A percentile compares a stretch with the other conserved stretches of the same genome.
Evolutionary conservation across 2,329 filamentous ascomycete genomes (phyloP).

Genomic region (Venturia pyrina): DNA sequence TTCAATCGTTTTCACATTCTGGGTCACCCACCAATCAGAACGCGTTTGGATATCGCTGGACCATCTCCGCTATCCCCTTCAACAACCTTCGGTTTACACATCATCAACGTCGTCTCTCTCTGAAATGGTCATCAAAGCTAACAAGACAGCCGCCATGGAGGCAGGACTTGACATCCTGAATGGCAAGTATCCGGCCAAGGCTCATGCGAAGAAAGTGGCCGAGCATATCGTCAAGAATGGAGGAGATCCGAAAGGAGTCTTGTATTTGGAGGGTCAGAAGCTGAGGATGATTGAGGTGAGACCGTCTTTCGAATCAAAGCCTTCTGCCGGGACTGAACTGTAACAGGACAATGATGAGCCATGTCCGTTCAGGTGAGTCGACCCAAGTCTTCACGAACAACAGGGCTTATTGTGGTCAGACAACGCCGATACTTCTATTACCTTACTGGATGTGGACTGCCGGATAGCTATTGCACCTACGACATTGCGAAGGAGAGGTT

Average conservation of each 20-base stretch:
- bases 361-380: constrained; percentile 62
- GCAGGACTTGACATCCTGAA: constrained; percentile 28
- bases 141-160: constrained; percentile 2
- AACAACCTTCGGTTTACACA: neutral
- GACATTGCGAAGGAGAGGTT: constrained; percentile 63
- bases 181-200: constrained; percentile 70
- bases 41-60: neutral
- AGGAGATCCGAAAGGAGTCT: constrained; percentile 56
- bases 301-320: neutral
- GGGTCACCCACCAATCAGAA: neutral
- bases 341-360: constrained; percentile 68
- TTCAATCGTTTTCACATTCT: neutral
- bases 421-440: constrained; percentile 95
- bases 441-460: constrained; percentile 71
- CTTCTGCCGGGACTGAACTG: neutral
- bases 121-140: constrained; percentile 6
- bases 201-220: constrained; percentile 74
- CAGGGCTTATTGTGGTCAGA: constrained; percentile 33
- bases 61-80: neutral
- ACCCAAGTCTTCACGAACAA: constrained; percentile 9
- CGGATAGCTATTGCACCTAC: constrained; percentile 74
- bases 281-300: constrained; percentile 62
- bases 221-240: constrained; percentile 60
- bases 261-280: constrained; percentile 82
- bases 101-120: neutral